phyloP scores from a whole-genome alignment of 139 green algal species.

The Coelastrella sp. region DNA sequence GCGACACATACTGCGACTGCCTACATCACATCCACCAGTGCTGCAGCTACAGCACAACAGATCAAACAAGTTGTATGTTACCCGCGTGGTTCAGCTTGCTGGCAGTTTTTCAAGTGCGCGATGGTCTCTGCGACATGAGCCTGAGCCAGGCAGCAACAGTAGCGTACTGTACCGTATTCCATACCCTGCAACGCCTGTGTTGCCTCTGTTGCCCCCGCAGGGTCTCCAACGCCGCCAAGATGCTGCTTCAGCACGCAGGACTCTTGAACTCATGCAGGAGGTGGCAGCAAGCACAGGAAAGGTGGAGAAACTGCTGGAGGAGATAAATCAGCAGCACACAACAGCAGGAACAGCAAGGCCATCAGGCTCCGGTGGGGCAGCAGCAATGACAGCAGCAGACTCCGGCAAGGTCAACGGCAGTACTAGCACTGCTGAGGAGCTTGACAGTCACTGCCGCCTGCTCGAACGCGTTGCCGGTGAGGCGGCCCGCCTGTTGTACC shows the following conservation, averaged over 20 bases:
- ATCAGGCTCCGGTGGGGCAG: slow-evolving; percentile 9
- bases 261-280: slow-evolving; percentile 91
- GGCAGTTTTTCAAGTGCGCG: not conserved
- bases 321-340: slow-evolving; percentile 63
- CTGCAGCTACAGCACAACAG: no score
- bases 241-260: slow-evolving; percentile 72
- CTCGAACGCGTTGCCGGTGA: slow-evolving; percentile 92
- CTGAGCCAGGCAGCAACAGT: no score
- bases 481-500: slow-evolving; percentile 89
- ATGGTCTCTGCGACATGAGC: no score
- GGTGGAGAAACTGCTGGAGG: slow-evolving; percentile 94
- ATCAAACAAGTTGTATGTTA: no score
- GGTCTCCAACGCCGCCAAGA: slow-evolving; percentile 78
- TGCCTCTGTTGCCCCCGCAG: slow-evolving; percentile 15
- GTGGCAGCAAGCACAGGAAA: slow-evolving; percentile 87
- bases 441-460: slow-evolving; percentile 74
- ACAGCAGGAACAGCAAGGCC: not conserved
- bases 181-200: not conserved
- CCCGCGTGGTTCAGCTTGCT: not conserved
- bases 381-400: slow-evolving; percentile 20
- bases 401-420: not conserved
- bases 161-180: not conserved
- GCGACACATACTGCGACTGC: no score
- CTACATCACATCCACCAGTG: no score
- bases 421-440: slow-evolving; percentile 47